phyloP scores from a whole-genome alignment of 129 eudicot species.

The Chrysanthemum lavandulifolium region DNA sequence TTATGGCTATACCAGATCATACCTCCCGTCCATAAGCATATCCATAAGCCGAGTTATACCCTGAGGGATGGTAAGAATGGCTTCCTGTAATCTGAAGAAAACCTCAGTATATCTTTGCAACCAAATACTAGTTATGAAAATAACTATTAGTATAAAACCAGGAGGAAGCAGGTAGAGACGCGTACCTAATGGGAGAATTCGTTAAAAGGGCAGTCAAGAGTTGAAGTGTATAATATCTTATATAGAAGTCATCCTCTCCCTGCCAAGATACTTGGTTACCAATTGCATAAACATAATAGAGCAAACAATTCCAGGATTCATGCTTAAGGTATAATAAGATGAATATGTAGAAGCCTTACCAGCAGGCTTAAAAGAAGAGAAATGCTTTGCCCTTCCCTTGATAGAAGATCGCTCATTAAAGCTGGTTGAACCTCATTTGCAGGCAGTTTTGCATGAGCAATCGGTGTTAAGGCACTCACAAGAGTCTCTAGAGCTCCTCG shows the following conservation, averaged over 20 bases:
- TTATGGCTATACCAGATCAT: conserved; percentile 22
- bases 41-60: conserved; percentile 96
- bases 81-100: conserved; percentile 88
- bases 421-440: conserved; percentile 84
- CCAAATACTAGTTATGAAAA: conserved; percentile 18
- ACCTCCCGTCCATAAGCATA: conserved; percentile 99
- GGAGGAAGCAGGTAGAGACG: conserved; percentile 6
- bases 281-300: conserved; percentile 4
- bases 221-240: conserved; percentile 93
- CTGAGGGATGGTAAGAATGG: conserved; percentile 87
- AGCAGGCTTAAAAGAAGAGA: conserved; percentile 82
- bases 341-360: conserved; percentile 48
- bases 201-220: conserved; percentile 83
- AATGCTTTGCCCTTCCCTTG: conserved; percentile 85
- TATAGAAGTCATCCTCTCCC: conserved; percentile 96
- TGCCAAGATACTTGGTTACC: conserved; percentile 36
- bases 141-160: not conserved
- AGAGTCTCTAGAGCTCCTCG: conserved; percentile 95
- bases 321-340: conserved; percentile 11
- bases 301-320: conserved; percentile 5
- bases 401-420: conserved; percentile 85
- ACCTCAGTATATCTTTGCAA: conserved; percentile 18
- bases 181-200: conserved; percentile 77
- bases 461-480: conserved; percentile 84
- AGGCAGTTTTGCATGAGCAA: conserved; percentile 63